Conservation (phyloP, 2,329 filamentous ascomycete genomes). For the Exophiala sp. region DNA sequence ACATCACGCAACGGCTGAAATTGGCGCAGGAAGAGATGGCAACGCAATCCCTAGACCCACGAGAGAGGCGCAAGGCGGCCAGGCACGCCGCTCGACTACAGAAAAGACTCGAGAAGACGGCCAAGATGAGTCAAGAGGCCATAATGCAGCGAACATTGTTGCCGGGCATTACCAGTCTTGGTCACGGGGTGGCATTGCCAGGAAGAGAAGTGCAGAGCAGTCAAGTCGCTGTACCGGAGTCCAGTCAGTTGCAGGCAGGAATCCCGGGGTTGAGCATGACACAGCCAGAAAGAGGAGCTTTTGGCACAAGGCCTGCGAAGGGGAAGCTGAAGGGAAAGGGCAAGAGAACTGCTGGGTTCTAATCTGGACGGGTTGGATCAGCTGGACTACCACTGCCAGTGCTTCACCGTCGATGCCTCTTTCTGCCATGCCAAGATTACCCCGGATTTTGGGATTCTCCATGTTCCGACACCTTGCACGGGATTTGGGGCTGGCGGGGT, state of each 20-base stretch:
- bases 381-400: too few species aligned
- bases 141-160: conserved; percentile 12
- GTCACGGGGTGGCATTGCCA: conserved; percentile 3
- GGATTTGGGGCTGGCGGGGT: too few species aligned
- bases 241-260: conserved; percentile 10
- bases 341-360: conserved; percentile 23
- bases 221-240: conserved; percentile 11
- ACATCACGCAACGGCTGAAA: conserved; percentile 15
- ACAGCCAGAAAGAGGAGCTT: conserved; percentile 25
- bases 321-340: conserved; percentile 11
- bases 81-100: conserved; percentile 13
- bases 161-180: conserved; percentile 11
- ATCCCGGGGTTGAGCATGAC: conserved; percentile 18
- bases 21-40: conserved; percentile 16
- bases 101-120: conserved; percentile 14
- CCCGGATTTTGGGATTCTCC: conserved; percentile 25
- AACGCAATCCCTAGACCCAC: conserved; percentile 17
- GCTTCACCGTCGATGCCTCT: too few species aligned
- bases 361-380: too few species aligned
- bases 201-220: conserved; percentile 22
- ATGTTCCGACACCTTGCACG: not conserved
- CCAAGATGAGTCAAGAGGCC: conserved; percentile 11
- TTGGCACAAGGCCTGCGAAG: conserved; percentile 14
- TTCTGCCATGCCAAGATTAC: conserved; percentile 7
- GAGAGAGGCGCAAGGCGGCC: conserved; percentile 14